Evolutionary conservation across 805 yeast genomes (phyloP).

Genomic region (Yamadazyma olivae): DNA sequence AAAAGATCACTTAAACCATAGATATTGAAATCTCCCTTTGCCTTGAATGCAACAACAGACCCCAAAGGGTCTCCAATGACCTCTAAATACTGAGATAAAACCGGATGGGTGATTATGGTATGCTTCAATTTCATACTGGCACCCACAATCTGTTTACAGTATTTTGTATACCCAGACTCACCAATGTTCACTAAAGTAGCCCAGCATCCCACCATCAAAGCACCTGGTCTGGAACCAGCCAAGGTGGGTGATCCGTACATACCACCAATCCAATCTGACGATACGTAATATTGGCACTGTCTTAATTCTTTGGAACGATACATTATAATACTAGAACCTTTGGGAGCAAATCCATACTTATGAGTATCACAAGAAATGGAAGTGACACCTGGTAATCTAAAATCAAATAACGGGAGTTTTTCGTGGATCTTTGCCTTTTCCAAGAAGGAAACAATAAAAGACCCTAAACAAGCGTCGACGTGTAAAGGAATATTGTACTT

Average conservation of each 20-base stretch:
- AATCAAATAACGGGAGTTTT: slow-evolving; percentile 65
- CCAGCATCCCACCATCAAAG: slow-evolving; percentile 98
- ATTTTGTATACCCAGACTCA: slow-evolving; percentile 70
- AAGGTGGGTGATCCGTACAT: slow-evolving; percentile 94
- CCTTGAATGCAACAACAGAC: slow-evolving; percentile 78
- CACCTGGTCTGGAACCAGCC: slow-evolving; percentile 97
- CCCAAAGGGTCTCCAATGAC: slow-evolving; percentile 83
- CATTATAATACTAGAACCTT: slow-evolving; percentile 92
- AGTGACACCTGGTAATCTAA: slow-evolving; percentile 85
- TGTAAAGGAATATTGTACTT: slow-evolving; percentile 78
- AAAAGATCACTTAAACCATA: slow-evolving; percentile 77
- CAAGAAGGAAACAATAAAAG: slow-evolving; percentile 82
- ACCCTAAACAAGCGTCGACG: slow-evolving; percentile 95
- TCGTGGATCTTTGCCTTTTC: slow-evolving; percentile 54
- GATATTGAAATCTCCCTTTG: slow-evolving; percentile 50
- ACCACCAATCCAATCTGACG: slow-evolving; percentile 91
- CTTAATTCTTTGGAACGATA: slow-evolving; percentile 70
- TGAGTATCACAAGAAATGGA: slow-evolving; percentile 99
- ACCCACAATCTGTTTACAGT: slow-evolving; percentile 63
- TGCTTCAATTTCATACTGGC: slow-evolving; percentile 59
- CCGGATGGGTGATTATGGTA: slow-evolving; percentile 41
- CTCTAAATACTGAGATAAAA: slow-evolving; percentile 50
- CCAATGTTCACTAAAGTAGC: slow-evolving; percentile 85
- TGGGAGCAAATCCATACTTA: slow-evolving; percentile 97
- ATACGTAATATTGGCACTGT: slow-evolving; percentile 77